phyloP scores from a whole-genome alignment of 257 asterid genomes.

The Haberlea rhodopensis region DNA sequence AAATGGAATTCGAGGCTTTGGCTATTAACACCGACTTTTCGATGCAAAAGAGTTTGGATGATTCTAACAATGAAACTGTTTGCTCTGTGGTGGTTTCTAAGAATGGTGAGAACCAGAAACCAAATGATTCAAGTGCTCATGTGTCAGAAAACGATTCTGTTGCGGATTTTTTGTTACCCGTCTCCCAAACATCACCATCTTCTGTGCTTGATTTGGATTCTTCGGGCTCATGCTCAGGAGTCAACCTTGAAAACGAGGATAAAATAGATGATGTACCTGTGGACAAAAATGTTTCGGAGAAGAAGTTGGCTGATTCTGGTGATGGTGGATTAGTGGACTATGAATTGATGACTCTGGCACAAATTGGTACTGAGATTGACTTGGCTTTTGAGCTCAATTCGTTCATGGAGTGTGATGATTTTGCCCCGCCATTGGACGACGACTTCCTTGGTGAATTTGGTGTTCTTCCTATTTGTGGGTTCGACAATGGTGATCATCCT shows the following conservation, averaged over 20 bases:
- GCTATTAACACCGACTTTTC: conserved; percentile 4
- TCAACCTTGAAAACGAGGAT: background rate
- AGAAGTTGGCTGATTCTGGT: conserved; percentile 3
- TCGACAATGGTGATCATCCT: conserved; percentile 35
- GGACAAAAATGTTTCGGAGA: conserved; percentile 6
- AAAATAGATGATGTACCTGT: background rate
- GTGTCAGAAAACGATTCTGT: conserved; percentile 27
- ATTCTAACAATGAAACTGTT: background rate
- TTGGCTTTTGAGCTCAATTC: conserved; percentile 52
- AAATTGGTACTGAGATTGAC: conserved; percentile 47
- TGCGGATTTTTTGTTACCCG: conserved; percentile 35
- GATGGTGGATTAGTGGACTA: conserved; percentile 26
- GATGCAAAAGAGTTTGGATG: conserved; percentile 19
- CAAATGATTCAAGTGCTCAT: background rate
- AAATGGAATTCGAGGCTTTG: conserved; percentile 38
- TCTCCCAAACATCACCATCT: conserved; percentile 34
- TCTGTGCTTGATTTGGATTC: conserved; percentile 40
- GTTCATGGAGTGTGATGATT: conserved; percentile 33
- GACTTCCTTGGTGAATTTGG: conserved; percentile 45
- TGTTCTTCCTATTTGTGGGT: conserved; percentile 44
- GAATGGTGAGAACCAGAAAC: background rate
- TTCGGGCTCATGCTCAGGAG: conserved; percentile 22
- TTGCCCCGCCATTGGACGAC: conserved; percentile 38
- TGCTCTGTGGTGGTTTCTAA: conserved; percentile 6
- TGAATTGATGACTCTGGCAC: conserved; percentile 37